Percentiles rank a stretch among this genome's conserved stretches.
These are phyloP conservation scores for Mycena polygramma DNA, from an alignment of 768 basidiomycete genomes.

Conservation along the genomic window DNA sequence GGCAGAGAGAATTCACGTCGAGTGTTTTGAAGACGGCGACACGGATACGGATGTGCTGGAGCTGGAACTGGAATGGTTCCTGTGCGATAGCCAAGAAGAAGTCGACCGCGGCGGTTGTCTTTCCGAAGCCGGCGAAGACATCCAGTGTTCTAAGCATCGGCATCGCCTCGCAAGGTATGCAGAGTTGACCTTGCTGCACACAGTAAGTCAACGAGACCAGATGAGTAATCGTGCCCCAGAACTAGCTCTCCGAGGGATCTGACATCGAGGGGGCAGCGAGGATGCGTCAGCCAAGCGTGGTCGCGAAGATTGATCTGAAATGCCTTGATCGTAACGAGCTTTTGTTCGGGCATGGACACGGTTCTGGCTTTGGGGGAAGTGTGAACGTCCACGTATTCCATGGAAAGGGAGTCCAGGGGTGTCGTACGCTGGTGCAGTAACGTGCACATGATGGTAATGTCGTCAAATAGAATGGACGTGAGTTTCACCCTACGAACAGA, in stretches of 20 bases:
- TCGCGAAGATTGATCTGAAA: neutral
- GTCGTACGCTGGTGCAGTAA: neutral
- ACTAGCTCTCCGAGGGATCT: neutral
- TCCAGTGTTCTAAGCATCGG: neutral
- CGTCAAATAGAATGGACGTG: neutral
- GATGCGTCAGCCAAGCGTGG: neutral
- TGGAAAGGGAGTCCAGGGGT: neutral
- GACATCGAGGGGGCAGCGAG: conserved; percentile 8
- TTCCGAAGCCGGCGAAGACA: neutral
- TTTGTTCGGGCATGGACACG: too few relatives aligned
- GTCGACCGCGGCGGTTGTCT: neutral
- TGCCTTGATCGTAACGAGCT: neutral
- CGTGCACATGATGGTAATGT: neutral
- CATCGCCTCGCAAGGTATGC: neutral
- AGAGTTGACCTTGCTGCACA: neutral
- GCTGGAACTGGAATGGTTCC: neutral
- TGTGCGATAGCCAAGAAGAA: neutral
- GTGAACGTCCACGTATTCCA: neutral
- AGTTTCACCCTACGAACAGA: neutral
- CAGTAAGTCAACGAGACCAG: neutral
- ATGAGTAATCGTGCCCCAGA: neutral
- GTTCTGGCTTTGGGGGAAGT: neutral
- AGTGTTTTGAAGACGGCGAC: neutral
- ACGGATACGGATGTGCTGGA: neutral
- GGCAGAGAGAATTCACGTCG: neutral